Evolutionary conservation across 2,329 filamentous ascomycete genomes (phyloP).

Genomic region (Hypoxylon rubiginosum): DNA sequence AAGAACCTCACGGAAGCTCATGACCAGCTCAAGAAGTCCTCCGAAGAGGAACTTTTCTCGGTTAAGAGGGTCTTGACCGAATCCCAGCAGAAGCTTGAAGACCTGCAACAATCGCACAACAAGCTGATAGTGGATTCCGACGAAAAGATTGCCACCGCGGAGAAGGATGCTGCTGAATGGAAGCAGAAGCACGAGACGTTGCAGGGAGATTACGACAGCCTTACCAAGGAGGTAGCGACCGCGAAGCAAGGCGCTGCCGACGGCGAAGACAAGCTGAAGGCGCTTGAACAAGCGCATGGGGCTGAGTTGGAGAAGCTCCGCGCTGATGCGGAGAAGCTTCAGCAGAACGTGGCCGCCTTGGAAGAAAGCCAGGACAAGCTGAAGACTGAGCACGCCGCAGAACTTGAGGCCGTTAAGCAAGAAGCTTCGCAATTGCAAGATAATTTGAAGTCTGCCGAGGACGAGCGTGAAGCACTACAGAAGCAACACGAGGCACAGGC

Average conservation of each 20-base stretch:
- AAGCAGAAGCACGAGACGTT: conserved; percentile 43
- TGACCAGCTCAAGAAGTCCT: conserved; percentile 49
- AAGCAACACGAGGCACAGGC: conserved; percentile 48
- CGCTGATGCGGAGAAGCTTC: conserved; percentile 42
- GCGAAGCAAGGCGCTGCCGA: conserved; percentile 44
- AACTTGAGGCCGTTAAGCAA: conserved; percentile 46
- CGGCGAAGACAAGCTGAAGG: conserved; percentile 41
- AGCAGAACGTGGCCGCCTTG: conserved; percentile 48
- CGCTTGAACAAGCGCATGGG: conserved; percentile 38
- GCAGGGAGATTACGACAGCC: conserved; percentile 24
- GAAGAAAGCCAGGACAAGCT: conserved; percentile 43
- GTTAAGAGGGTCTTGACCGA: conserved; percentile 46
- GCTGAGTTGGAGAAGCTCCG: conserved; percentile 39
- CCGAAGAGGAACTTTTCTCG: conserved; percentile 51
- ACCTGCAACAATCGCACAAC: conserved; percentile 43
- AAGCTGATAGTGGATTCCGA: conserved; percentile 52
- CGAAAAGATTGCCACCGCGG: conserved; percentile 50
- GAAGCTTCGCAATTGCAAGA: conserved; percentile 41
- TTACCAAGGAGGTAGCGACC: conserved; percentile 37
- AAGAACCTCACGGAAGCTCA: conserved; percentile 37
- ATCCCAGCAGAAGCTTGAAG: conserved; percentile 44
- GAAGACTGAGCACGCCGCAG: conserved; percentile 44
- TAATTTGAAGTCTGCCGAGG: conserved; percentile 46
- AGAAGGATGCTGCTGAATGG: conserved; percentile 44
- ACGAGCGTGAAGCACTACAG: conserved; percentile 49